These are phyloP conservation scores for Avena sativa DNA, from an alignment of 176 grass and related monocot genomes.

Conservation along the genomic window DNA sequence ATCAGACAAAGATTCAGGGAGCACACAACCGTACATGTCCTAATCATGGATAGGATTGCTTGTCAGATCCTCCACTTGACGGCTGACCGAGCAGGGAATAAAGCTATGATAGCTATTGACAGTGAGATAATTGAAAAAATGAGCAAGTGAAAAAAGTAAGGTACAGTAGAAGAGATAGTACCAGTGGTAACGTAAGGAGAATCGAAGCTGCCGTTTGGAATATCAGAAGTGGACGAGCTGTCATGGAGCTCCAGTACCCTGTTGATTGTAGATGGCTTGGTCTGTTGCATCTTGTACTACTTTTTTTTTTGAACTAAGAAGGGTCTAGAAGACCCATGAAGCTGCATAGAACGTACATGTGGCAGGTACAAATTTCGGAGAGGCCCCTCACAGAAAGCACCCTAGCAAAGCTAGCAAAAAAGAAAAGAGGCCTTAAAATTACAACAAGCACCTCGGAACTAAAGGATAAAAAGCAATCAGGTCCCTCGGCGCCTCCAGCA, in stretches of 20 bases:
- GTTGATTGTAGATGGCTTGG: not conserved
- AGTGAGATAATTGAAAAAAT: not conserved
- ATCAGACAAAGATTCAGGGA: not conserved
- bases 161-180: not conserved
- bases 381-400: no score
- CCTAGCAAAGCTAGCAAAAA: no score
- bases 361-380: no score
- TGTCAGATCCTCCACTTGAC: conserved; percentile 39
- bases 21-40: not conserved
- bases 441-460: no score
- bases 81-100: not conserved
- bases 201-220: not conserved
- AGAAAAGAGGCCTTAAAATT: no score
- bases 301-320: no score
- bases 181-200: not conserved
- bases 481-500: no score
- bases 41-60: conserved; percentile 13
- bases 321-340: no score
- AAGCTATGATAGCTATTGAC: not conserved
- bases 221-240: conserved; percentile 36
- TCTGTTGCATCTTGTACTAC: no score
- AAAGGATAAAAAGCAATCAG: no score
- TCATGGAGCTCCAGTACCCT: conserved; percentile 16
- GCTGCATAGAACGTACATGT: no score
- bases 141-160: not conserved